Evolutionary conservation across 2,329 filamentous ascomycete genomes (phyloP), one percentile per base, ranked within the genome.

Genomic region (Paecilomyces sp.): DNA sequence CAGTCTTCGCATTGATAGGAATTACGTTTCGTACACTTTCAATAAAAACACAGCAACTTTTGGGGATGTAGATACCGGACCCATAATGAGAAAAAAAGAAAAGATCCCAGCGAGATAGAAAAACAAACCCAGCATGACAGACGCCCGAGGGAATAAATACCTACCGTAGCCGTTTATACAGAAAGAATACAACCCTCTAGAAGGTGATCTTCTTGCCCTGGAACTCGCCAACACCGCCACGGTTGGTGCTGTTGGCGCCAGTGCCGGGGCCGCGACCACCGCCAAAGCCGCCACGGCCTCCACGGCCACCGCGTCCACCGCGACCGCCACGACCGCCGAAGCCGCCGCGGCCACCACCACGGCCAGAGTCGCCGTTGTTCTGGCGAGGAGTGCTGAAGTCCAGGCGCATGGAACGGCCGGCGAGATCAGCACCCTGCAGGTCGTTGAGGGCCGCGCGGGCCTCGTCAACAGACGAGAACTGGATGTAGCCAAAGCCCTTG

Each of bases 401-500:
- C 58, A 96, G 86, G 68, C 92, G 90, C 66, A 96, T 81, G 57
- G 84, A 76, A 68, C 92, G 91, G 59, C 89, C 86, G 64, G 81
- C 83, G 68, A 94, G 83, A 61, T 90, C 86, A 59, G 81, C 80
- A 65, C 91, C 91, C 67, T 90, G 87, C 74, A 90, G 83, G 60
- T 81, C 79, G 68, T 88, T 82, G 67, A 91, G 85, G 25, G 87
- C 92, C 68, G 81, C 78, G 79, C 88, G 90, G 69, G 92, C 91
- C 69, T 96, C 92, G 30, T 96, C 91, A 63, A 94, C 75, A 18
- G 88, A 89, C 67, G 80, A 79, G 82, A 93, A 96, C 71, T 88
- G 88, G 64, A 96, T 88, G 74, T 97, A 97, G 58, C 91, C 92
- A 76, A 95, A 96, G 60, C 92, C 92, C 87, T 96, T 96, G 73